Base-by-base conservation (phyloP, 176 grass and related monocot species). In the Raddia guianensis region DNA sequence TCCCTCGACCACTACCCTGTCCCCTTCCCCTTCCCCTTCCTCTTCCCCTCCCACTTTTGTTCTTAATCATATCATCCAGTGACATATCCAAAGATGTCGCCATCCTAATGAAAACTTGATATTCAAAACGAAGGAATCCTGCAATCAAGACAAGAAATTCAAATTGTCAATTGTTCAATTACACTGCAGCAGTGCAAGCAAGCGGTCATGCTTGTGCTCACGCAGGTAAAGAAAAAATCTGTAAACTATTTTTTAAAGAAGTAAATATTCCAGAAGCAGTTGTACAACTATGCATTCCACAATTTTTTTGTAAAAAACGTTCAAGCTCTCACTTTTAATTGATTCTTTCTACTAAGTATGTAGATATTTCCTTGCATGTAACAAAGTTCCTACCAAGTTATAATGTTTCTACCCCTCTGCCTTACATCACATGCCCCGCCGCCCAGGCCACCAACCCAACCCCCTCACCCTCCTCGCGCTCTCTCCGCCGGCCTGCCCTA, bases 11-110 rank as follows among this genome's bases (percentile, higher is more conserved):
- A 21, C 80, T 68, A 71, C 82, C 75, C 76, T 82, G 85, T 85
- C 62, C 82, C 80, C 94, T 85, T 78, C 86, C 82, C 80, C 94
- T 85, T 78, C 86, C 86, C 74, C 76, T 86, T 83, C 90, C 94
- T 44, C 92, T 92, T 89, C 88, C 92, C 75, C 88, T 84, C 34
- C 74, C 65, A 52, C 43, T 86, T 93, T 90, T 93, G 68, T 80
- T 92, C 90, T 85, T 98, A 84, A 86, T 92, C 75, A 94, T 86
- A 93, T 95, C 89, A 83, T 92, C 90, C n/a, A 95, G 80, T 37
- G 92, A 83, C 85, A 98, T 92, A 56, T 93, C 80, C 68, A 94
- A 86, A 83, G 88, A 73, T 48, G 92, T 82, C 18, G 74, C 88
- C 78, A 87, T 94, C 55, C 9, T 82, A 94, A 67, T 68, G 8